Evolutionary conservation across 306 rosid species (phyloP), one percentile per base, ranked within the genome.

Genomic region (Castanea sativa): DNA sequence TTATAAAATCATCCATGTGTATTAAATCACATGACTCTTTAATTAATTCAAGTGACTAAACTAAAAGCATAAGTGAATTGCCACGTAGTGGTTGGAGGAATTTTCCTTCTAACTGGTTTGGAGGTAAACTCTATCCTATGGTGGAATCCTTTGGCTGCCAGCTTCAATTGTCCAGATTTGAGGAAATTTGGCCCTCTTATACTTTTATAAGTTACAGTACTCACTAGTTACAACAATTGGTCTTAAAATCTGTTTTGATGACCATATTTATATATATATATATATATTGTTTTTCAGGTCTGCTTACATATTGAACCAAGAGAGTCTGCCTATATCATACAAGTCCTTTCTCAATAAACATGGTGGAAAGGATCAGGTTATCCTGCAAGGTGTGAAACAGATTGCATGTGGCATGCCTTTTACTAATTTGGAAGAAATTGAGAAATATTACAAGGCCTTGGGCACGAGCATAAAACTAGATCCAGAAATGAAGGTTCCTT

Each of bases 221-320:
- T 30, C 69, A 77, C 33, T 30, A 16, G 32, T 53, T 59, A 35
- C 60, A 13, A 64, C 35, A 19, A 45, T 6, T 67, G 72, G n/a
- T 59, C 49, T 69, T 65, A 59, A 43, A 76, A 74, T 76, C 59
- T 79, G 45, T 60, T 63, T 68, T 38, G 57, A 8, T 27, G 8
- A 59, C 68, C 30, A 55, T 71, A 15, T 60, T 71, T 79, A 72
- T 49, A 12, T 49, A 2, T 79, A 72, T 49, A 12, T 49, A 2
- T 49, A 49, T 49, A 49, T 49, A 3, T 49, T 10, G 13, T 2
- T 18, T 81, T 82, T 78, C 96, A 96, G 98, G 92, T 96, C 96
- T 72, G 97, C 98, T 74, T 96, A 93, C 89, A 88, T 96, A 84
- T 74, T 96, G 85, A 90, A 91, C 89, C 99, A 91, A 88, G 98